Evolutionary conservation across 768 basidiomycete genomes (phyloP).

Genomic region (Plicaturopsis crispa): DNA sequence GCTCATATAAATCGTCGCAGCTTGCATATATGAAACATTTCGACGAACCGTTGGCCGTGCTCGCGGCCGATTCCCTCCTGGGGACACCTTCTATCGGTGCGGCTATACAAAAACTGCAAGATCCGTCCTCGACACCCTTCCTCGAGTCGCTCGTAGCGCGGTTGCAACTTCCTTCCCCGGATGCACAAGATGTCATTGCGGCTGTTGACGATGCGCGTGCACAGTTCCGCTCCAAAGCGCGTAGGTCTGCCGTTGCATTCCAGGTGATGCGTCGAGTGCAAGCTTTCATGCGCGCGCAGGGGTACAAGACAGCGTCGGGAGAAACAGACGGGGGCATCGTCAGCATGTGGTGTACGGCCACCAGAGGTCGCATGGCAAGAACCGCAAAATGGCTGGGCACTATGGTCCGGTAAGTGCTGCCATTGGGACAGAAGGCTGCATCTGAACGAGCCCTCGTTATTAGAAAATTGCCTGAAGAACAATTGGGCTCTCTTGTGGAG

Average conservation of each 20-base stretch:
- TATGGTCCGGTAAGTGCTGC: slow-evolving; percentile 37
- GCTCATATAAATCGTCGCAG: slow-evolving; percentile 23
- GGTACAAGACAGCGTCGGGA: slow-evolving; percentile 29
- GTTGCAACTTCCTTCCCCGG: slow-evolving; percentile 13
- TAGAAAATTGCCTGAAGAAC: slow-evolving; percentile 33
- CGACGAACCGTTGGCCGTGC: slow-evolving; percentile 45
- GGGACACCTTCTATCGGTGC: too few relatives aligned
- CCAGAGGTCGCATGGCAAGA: slow-evolving; percentile 35
- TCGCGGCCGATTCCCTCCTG: slow-evolving; percentile 23
- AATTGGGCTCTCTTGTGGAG: slow-evolving; percentile 30
- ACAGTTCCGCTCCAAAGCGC: slow-evolving; percentile 22
- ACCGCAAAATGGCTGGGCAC: slow-evolving; percentile 37
- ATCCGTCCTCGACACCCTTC: slow-evolving; percentile 15
- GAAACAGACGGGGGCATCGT: slow-evolving; percentile 12
- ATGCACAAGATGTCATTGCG: slow-evolving; percentile 21
- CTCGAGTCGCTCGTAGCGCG: slow-evolving; percentile 30
- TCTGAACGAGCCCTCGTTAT: too few relatives aligned
- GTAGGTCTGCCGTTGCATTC: slow-evolving; percentile 39
- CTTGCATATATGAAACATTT: slow-evolving; percentile 68
- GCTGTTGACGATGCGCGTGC: slow-evolving; percentile 30
- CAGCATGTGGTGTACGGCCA: slow-evolving; percentile 28
- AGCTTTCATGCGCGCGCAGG: slow-evolving; percentile 32
- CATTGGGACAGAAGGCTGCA: too few relatives aligned
- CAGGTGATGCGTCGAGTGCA: slow-evolving; percentile 36
- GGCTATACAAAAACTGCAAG: too few relatives aligned